Base-by-base conservation (phyloP, 106 monocot species). In the Allium cepa region DNA sequence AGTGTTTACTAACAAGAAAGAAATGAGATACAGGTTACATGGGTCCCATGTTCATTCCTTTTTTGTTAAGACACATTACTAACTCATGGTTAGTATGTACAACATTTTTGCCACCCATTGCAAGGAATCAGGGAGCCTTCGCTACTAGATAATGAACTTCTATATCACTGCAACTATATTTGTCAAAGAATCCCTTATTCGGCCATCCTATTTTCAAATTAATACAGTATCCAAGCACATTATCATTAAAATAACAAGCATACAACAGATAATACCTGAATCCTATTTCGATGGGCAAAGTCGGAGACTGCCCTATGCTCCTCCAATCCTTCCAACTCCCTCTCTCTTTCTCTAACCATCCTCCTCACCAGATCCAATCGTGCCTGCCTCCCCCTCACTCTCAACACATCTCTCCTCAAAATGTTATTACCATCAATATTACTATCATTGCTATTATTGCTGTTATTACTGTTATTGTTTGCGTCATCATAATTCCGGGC, bases 291-390 rank as follows among this genome's bases (percentile, higher is more conserved):
- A 61, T 92, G 82, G 16, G 92, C 73, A 57, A 97, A 97, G 27
- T 78, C 81, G 11, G 96, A 97, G 59, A 97, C 96, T 46, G 92
- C 92, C 46, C 88, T 83, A 59, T 86, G 81, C 79, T 89, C 86
- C 0, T 86, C 86, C 63, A 97, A 72, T n/a, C 92, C 86, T 60
- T 97, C 81, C 14, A 97, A 84, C 72, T 97, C 96, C 69, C 83
- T 81, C 82, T 92, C 73, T 75, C 96, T 77, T 57, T 97, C 96
- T 59, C 78, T 80, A 7, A 60, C 88, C 52, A 84, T 92, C 69
- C 96, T 83, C 92, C 68, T 80, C 13, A 92, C 74, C 72, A 97
- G 69, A 53, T 92, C 91, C 61, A 82, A 76, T 16, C 86, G 85
- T 6, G 91, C 88, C 65, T 88, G 92, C 63, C 91, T 74, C 10